Base-by-base conservation (phyloP, 257 asterid genomes). In the Mentha longifolia region DNA sequence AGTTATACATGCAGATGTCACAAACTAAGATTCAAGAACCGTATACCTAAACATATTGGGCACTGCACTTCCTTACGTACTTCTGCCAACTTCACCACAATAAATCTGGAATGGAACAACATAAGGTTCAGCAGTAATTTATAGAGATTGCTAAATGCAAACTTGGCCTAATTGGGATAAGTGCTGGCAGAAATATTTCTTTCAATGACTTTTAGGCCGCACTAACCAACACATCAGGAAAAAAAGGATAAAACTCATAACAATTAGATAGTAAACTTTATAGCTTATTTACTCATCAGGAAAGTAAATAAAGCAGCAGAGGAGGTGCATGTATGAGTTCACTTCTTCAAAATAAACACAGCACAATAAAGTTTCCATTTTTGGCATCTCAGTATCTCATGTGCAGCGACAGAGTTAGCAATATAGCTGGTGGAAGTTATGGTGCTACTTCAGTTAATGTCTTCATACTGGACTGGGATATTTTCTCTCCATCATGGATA, bases 21-120 rank as follows among this genome's bases (percentile, higher is more conserved):
- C 50, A 55, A 51, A 64, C 60, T 45, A 69, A 71, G 59, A 35
- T 71, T 68, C 28, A 54, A 77, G 68, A 59, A 43, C 37, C 81
- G 14, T 87, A 91, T 89, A 91, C 97, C 97, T 80, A 91, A 79
- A 78, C 97, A 94, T 89, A 94, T 91, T 63, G 99, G 99, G 80
- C 97, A 94, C 81, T 94, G 99, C 56, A 94, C 99, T 85, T 94
- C 99, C 84, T 91, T 94, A 71, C 99, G 91, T 72, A 94, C 80
- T 71, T 94, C 99, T 46, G 95, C 85, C 81, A 94, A 79, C 87
- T 80, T 94, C 78, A 94, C 93, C 11, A 70, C 71, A 65, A 91
- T 65, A 77, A 61, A 88, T 81, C 99, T 91, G 94, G 65, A 46
- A 74, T 46, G 39, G 37, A 71, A 71, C 77, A 78, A n/a, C 77